Conservation (phyloP, 1,284 basidiomycete species). For the Testicularia cyperi region DNA sequence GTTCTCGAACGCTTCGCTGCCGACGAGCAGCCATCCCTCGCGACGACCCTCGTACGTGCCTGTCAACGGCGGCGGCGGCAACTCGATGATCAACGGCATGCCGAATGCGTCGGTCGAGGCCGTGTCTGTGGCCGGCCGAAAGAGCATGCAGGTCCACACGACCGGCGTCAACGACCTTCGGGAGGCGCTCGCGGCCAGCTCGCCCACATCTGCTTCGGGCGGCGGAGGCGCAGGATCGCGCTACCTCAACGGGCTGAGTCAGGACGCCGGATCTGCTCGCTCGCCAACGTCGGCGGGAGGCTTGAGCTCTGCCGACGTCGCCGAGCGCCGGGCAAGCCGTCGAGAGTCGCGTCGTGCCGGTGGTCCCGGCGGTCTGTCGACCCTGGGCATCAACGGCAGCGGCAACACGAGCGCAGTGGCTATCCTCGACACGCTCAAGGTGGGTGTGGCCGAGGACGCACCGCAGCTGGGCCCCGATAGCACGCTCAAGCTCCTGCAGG, state of each 20-base stretch:
- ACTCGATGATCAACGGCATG: slow-evolving; percentile 14
- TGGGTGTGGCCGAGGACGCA: slow-evolving; percentile 25
- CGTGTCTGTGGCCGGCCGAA: neutral
- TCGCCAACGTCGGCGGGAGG: too few relatives aligned
- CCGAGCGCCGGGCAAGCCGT: slow-evolving; percentile 23
- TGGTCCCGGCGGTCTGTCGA: neutral
- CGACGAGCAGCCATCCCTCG: slow-evolving; percentile 11
- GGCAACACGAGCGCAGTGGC: slow-evolving; percentile 16
- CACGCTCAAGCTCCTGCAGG: too few relatives aligned
- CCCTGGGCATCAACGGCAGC: slow-evolving; percentile 9
- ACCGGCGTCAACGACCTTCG: slow-evolving; percentile 43
- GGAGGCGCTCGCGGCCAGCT: slow-evolving; percentile 26
- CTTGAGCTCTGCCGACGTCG: slow-evolving; percentile 5
- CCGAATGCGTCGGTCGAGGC: slow-evolving; percentile 17
- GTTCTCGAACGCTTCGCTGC: slow-evolving; percentile 14
- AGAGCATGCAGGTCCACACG: slow-evolving; percentile 12
- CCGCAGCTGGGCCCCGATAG: slow-evolving; percentile 20
- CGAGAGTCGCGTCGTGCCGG: slow-evolving; percentile 21
- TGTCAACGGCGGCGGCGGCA: slow-evolving; percentile 13
- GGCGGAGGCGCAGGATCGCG: too few relatives aligned
- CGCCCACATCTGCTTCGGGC: slow-evolving; percentile 3
- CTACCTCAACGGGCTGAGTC: neutral
- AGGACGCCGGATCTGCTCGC: neutral
- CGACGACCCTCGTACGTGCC: slow-evolving; percentile 27
- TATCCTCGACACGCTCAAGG: slow-evolving; percentile 39